These are phyloP conservation scores for Sporothrix brunneoviolacea DNA, from an alignment of 2,329 filamentous ascomycete genomes.

Conservation along the genomic window DNA sequence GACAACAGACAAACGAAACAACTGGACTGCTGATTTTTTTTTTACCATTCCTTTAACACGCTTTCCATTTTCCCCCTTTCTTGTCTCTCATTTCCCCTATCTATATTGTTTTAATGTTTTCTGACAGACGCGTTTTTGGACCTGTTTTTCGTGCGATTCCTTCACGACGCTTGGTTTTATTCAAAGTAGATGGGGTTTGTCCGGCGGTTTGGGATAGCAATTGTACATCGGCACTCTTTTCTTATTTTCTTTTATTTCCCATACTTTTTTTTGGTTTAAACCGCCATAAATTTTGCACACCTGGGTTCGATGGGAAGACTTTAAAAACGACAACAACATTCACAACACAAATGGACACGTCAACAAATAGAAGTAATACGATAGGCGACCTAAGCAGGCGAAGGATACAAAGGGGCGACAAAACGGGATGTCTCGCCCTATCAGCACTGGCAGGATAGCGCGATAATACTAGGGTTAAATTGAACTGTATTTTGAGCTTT, in stretches of 20 bases:
- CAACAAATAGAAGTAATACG: too few relatives aligned
- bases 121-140: neutral
- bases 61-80: neutral
- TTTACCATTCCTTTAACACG: neutral
- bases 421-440: neutral
- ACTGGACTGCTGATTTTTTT: constrained; percentile 2
- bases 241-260: neutral
- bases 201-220: too few relatives aligned
- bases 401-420: neutral
- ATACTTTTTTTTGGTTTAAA: neutral
- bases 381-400: too few relatives aligned
- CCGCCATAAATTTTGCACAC: neutral
- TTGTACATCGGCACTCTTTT: neutral
- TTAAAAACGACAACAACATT: too few relatives aligned
- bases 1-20: constrained; percentile 14
- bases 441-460: too few relatives aligned
- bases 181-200: neutral
- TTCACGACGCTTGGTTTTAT: neutral
- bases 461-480: too few relatives aligned
- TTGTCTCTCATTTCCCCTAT: constrained; percentile 3
- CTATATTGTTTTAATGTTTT: constrained; percentile 8
- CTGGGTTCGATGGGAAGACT: neutral
- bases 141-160: neutral
- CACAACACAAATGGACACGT: too few relatives aligned
- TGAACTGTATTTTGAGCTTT: neutral